Evolutionary conservation across 768 basidiomycete genomes (phyloP).

Genomic region (Termitomyces sp.): DNA sequence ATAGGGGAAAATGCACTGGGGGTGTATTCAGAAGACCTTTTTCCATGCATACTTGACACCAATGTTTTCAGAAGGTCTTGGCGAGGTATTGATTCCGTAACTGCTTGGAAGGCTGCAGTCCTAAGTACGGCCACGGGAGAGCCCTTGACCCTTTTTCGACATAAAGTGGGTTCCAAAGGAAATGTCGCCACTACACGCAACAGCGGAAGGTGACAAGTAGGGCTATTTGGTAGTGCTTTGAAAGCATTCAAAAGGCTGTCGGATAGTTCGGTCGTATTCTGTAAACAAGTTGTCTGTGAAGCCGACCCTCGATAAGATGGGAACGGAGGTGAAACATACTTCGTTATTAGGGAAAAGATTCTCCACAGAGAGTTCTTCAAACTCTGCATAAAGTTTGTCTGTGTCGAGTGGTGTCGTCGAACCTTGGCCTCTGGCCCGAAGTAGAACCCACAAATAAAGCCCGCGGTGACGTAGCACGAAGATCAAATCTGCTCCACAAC

Average conservation of each 20-base stretch:
- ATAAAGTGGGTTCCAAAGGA: background rate
- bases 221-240: background rate
- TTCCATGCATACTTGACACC: constrained; percentile 1
- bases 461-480: background rate
- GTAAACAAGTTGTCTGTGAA: background rate
- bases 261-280: background rate
- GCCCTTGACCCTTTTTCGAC: background rate
- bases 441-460: background rate
- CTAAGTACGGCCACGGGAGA: background rate
- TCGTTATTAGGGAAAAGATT: background rate
- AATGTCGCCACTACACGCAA: background rate
- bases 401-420: background rate
- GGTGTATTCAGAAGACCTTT: background rate
- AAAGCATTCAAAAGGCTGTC: background rate
- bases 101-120: background rate
- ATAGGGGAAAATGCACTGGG: no score
- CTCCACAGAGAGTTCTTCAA: background rate
- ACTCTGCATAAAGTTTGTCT: background rate
- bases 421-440: background rate
- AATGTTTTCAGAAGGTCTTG: background rate
- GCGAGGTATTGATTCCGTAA: background rate
- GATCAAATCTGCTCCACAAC: background rate
- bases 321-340: background rate
- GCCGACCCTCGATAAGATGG: background rate
- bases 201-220: background rate